Evolutionary conservation across 2,329 filamentous ascomycete species (phyloP).

Genomic region (Mollisia scopiformis): DNA sequence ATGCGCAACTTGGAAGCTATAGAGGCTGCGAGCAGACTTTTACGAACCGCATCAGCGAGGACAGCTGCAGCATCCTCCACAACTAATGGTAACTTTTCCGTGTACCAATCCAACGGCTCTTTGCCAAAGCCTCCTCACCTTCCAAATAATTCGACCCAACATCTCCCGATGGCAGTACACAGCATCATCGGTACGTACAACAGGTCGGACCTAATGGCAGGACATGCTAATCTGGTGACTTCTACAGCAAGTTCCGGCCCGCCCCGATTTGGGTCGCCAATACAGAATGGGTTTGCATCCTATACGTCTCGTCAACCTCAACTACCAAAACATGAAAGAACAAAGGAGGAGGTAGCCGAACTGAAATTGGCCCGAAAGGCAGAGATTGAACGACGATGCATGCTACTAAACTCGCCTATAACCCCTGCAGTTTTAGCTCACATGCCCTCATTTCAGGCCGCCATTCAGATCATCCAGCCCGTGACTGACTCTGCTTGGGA

Average conservation of each 20-base stretch:
- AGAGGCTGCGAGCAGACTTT: slow-evolving; percentile 1
- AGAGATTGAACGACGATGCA: slow-evolving; percentile 74
- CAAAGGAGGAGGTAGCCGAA: slow-evolving; percentile 63
- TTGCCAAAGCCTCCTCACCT: slow-evolving; percentile 13
- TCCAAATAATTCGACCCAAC: slow-evolving; percentile 10
- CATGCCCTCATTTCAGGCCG: slow-evolving; percentile 75
- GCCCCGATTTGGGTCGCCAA: slow-evolving; percentile 35
- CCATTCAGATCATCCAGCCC: slow-evolving; percentile 69
- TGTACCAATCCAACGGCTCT: slow-evolving; percentile 6
- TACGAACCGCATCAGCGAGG: background rate
- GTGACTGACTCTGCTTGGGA: slow-evolving; percentile 73
- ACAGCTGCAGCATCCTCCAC: background rate
- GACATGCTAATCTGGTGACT: background rate
- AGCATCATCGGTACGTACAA: slow-evolving; percentile 22
- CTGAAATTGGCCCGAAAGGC: slow-evolving; percentile 65
- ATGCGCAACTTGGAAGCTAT: slow-evolving; percentile 24
- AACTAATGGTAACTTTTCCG: slow-evolving; percentile 16
- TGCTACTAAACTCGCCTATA: slow-evolving; percentile 68
- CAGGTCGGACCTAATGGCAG: background rate
- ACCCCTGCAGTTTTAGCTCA: slow-evolving; percentile 63
- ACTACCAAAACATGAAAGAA: slow-evolving; percentile 50
- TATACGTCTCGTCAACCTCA: slow-evolving; percentile 30
- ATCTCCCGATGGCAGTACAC: slow-evolving; percentile 11
- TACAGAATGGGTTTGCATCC: slow-evolving; percentile 31
- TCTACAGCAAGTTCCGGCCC: slow-evolving; percentile 8